Base-by-base conservation (phyloP, 2,329 filamentous ascomycete genomes). In the Parafenestella ontariensis region DNA sequence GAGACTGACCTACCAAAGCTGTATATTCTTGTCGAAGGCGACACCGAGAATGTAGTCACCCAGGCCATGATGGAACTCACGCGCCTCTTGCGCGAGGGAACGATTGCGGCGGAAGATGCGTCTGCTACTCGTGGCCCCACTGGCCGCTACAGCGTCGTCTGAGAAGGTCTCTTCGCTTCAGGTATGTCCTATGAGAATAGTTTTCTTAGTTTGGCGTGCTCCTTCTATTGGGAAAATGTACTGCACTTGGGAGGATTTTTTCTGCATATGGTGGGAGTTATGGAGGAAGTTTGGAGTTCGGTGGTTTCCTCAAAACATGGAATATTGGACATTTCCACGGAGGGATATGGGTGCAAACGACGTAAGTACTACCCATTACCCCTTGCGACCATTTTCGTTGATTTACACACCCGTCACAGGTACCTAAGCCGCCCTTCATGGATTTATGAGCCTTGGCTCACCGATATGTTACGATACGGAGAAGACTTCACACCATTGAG, bases 1-100 rank as follows among this genome's bases (percentile, higher is more conserved):
- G 69, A 72, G 46, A 87, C 86, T 31, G 89, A 88, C 49, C 88
- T 92, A 64, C 90, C 95, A n/a, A 98, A 98, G 81, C 81, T 99
- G 66, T 99, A 98, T 74, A 97, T 99, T 69, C 84, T 99, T 56
- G 96, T 99, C 52, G 95, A 99, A 75, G 95, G 95, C 37, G 95
- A 99, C 70, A 98, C 95, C 0, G 95, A 99, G 77, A 82, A 96
- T 48, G 88, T 92, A 28, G 95, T 99, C 24, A 91, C 90, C 46
- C 89, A 91, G 68, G 95, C 95, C 2, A 91, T 99, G 85, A 86
- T 87, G 64, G 93, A 98, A 78, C 83, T 99, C 62, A 94, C 92
- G 72, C 86, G 93, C 42, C 79, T 97, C 69, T 79, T 99, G 65
- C 92, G 89, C 73, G 95, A 98, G 77, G 95, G 91, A 11, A 96